Base-by-base conservation (phyloP, 257 asterid genomes). In the Handroanthus guayacan region DNA sequence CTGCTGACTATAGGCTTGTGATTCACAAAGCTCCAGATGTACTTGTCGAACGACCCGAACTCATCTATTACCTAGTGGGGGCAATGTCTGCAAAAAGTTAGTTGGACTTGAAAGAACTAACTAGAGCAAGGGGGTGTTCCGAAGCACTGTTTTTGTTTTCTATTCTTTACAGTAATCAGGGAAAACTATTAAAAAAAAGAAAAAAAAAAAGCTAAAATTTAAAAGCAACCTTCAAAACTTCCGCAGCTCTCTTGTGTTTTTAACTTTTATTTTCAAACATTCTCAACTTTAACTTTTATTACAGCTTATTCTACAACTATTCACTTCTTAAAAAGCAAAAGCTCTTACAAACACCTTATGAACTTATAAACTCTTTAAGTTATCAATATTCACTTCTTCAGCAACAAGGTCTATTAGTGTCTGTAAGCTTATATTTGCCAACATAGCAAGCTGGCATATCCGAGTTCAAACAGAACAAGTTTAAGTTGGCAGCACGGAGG, bases 11-110 rank as follows among this genome's bases (percentile, higher is more conserved):
- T 48, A 17, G 87, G 84, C 71, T 75, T 85, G 75, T 83, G 55
- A 45, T 80, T 85, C 61, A 82, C 84, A 45, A 85, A 85, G 44
- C 89, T 71, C 89, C 89, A 85, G 39, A 82, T 80, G 20, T 85
- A 85, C 60, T 82, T 72, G 74, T 80, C 76, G 62, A 82, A 85
- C 3, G 87, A 85, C 69, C 89, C 89, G n/a, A 82, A 66, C 56
- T 85, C 89, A 36, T 80, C 83, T 3, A 82, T 76, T 3, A 85
- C 39, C 89, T 85, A 77, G 17, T 62, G 56, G 63, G 17, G 11
- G 34, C 36, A 60, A 71, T 68, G 45, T 62, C 70, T 71, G 72
- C 18, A 52, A 45, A 52, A 69, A 69, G 73, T 80, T 50, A 83
- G 84, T 36, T 25, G 67, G 67, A 38, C 47, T 25, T 10, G 62